Conservation (phyloP, 139 green algal genomes). For the Chlamydomonas eustigma region DNA sequence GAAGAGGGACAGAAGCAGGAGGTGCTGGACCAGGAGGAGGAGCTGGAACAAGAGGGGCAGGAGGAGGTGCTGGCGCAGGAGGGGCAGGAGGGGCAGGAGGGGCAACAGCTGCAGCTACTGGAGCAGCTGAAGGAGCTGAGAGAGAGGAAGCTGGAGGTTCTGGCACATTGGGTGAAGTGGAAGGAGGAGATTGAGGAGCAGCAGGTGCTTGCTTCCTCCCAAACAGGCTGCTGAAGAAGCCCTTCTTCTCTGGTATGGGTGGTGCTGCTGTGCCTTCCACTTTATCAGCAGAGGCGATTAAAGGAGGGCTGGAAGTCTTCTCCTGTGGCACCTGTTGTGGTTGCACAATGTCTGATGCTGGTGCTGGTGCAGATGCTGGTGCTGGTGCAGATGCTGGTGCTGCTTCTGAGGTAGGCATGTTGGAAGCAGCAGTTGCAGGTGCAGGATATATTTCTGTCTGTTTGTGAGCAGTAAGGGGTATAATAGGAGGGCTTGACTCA, state of each 20-base stretch:
- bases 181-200: background rate
- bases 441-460: background rate
- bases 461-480: no score
- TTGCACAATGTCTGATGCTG: background rate
- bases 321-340: background rate
- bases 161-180: background rate
- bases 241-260: conserved; percentile 14
- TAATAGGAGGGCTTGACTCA: no score
- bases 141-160: background rate
- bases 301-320: background rate
- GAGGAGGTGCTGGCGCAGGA: background rate
- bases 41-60: background rate
- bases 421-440: background rate
- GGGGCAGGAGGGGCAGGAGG: conserved; percentile 3
- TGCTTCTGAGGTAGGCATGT: background rate
- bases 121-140: background rate
- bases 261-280: background rate
- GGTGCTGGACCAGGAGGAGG: background rate
- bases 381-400: conserved; percentile 15
- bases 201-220: conserved; percentile 10
- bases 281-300: background rate
- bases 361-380: background rate
- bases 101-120: background rate
- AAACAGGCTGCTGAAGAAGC: conserved; percentile 12
- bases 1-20: background rate